phyloP scores from a whole-genome alignment of 352 stramenopile species.

The Elongisporangium undulatum region DNA sequence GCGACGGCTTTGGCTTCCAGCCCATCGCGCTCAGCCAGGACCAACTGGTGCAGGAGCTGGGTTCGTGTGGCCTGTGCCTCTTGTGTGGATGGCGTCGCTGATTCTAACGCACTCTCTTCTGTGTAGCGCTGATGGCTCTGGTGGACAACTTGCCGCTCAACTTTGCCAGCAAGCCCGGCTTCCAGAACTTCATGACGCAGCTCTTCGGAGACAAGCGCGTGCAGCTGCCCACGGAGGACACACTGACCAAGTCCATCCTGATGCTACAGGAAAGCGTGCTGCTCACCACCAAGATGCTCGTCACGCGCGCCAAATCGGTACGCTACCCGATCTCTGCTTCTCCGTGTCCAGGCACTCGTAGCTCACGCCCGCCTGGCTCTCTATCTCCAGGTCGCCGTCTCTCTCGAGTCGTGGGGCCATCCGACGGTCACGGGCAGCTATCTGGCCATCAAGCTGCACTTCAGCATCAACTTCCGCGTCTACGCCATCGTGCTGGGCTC shows the following conservation, averaged over 20 bases:
- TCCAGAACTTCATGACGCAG: slow-evolving; percentile 67
- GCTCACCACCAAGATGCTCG: slow-evolving; percentile 64
- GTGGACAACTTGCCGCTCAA: slow-evolving; percentile 71
- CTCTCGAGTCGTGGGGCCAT: slow-evolving; percentile 62
- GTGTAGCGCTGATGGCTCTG: slow-evolving; percentile 52
- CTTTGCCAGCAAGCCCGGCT: slow-evolving; percentile 49
- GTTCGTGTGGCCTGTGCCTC: slow-evolving; percentile 11
- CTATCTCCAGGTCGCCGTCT: slow-evolving; percentile 37
- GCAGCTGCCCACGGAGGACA: slow-evolving; percentile 46
- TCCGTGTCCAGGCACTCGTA: neutral
- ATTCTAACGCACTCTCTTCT: neutral
- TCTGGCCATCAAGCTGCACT: slow-evolving; percentile 67
- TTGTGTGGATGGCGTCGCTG: slow-evolving; percentile 1
- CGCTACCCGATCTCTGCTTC: neutral
- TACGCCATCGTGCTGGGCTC: slow-evolving; percentile 63
- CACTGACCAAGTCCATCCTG: slow-evolving; percentile 53
- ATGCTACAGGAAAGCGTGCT: slow-evolving; percentile 68
- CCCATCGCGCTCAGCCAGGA: slow-evolving; percentile 39
- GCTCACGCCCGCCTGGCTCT: neutral
- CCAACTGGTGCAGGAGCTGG: slow-evolving; percentile 67
- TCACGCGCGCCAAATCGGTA: slow-evolving; percentile 50
- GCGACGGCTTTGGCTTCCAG: slow-evolving; percentile 14
- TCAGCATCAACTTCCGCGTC: slow-evolving; percentile 68
- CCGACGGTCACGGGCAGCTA: slow-evolving; percentile 39
- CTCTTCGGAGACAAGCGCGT: slow-evolving; percentile 69